Conservation (phyloP, 2,329 filamentous ascomycete species). For the Epichloe sibirici region DNA sequence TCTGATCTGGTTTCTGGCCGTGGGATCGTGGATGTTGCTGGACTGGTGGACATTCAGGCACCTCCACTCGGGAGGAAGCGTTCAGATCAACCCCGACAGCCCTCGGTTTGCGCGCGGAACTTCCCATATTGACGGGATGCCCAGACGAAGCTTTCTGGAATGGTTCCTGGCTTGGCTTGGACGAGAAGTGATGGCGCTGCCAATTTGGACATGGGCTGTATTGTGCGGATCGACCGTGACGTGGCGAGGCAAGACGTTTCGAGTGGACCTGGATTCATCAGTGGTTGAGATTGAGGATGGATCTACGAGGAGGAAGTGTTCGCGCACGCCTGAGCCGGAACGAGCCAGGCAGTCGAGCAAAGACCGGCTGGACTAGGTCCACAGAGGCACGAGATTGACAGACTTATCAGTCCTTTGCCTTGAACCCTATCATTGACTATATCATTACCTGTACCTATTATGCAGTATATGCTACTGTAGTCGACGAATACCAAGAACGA, state of each 20-base stretch:
- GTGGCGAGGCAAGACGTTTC: slow-evolving; percentile 77
- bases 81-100: slow-evolving; percentile 60
- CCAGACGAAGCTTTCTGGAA: slow-evolving; percentile 46
- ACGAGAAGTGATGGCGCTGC: slow-evolving; percentile 69
- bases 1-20: slow-evolving; percentile 51
- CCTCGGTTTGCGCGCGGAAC: slow-evolving; percentile 56
- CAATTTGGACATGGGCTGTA: slow-evolving; percentile 84
- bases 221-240: slow-evolving; percentile 75
- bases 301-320: slow-evolving; percentile 1
- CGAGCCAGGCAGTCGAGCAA: slow-evolving; percentile 13
- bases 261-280: slow-evolving; percentile 72
- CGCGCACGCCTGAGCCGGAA: slow-evolving; percentile 12
- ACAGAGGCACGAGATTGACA: neutral
- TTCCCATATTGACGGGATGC: slow-evolving; percentile 22
- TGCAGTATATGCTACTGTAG: neutral
- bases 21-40: slow-evolving; percentile 58
- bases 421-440: neutral
- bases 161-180: slow-evolving; percentile 81
- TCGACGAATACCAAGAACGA: neutral
- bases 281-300: slow-evolving; percentile 36
- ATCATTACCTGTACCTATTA: slow-evolving; percentile 1
- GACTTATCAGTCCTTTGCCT: neutral
- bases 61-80: slow-evolving; percentile 59
- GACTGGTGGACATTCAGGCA: slow-evolving; percentile 64
- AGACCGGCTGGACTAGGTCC: slow-evolving; percentile 14